phyloP scores from a whole-genome alignment of 345 rosid species.

The Gossypium rotundifolium region DNA sequence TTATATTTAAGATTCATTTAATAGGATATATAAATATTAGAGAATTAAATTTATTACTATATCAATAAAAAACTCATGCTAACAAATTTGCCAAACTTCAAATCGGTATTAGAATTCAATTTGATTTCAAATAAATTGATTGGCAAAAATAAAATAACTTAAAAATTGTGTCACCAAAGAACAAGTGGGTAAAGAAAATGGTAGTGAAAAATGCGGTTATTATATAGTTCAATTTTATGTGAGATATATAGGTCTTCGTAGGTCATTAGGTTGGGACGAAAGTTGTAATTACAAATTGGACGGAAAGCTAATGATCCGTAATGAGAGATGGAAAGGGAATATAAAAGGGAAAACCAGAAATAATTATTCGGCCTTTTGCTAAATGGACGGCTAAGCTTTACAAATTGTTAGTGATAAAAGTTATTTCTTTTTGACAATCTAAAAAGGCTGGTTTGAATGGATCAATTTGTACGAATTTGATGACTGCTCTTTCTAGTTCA shows the following conservation, averaged over 20 bases:
- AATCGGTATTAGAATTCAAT: no score
- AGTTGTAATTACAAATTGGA: background rate
- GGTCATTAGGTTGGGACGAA: conserved; percentile 8
- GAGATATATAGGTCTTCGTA: background rate
- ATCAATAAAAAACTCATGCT: fast-evolving
- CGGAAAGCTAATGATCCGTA: conserved; percentile 11
- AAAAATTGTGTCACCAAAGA: no score
- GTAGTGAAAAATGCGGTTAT: background rate
- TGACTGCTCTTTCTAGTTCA: background rate
- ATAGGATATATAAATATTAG: no score
- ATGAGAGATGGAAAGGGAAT: background rate
- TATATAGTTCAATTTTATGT: background rate
- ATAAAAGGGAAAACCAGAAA: background rate
- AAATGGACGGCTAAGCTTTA: conserved; percentile 16
- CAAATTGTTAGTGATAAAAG: background rate
- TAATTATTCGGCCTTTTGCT: conserved; percentile 10
- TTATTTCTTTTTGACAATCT: background rate
- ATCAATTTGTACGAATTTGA: background rate
- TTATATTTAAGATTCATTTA: no score
- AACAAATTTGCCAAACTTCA: no score
- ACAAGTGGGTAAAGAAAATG: no score
- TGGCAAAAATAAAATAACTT: no score
- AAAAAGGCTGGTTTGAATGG: background rate
- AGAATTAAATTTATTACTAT: no score
- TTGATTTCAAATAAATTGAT: fast-evolving